Percentiles rank a stretch among this genome's conserved stretches.
phyloP scores from a whole-genome alignment of 192 early-diverging fungal genomes.

The Coemansia reversa region DNA sequence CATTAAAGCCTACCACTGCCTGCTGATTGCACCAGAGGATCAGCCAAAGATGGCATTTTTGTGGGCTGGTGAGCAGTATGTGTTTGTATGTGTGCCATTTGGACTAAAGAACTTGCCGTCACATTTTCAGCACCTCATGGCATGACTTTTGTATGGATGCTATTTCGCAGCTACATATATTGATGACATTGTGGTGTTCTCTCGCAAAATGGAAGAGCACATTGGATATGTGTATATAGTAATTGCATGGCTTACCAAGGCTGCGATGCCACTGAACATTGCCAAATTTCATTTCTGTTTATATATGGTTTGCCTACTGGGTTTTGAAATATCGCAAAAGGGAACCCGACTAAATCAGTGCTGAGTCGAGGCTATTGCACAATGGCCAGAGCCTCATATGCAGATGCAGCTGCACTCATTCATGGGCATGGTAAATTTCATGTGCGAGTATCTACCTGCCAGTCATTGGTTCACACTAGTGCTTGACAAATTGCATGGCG shows the following conservation, averaged over 20 bases:
- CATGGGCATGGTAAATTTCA: no score
- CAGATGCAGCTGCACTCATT: no score
- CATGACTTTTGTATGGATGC: no score
- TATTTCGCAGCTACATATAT: background rate
- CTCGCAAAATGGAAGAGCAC: background rate
- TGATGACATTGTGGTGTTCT: conserved; percentile 5
- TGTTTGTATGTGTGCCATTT: conserved; percentile 16
- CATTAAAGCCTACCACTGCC: background rate
- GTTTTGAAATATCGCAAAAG: no score
- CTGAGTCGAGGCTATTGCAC: no score
- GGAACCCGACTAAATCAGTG: no score
- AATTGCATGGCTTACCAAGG: background rate
- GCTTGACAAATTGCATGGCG: no score
- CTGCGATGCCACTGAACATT: background rate
- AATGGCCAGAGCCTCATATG: no score
- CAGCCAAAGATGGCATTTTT: background rate
- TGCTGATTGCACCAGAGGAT: background rate
- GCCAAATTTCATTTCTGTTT: no score
- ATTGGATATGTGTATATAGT: background rate
- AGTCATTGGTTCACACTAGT: no score
- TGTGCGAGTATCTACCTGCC: no score
- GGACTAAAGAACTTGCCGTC: conserved; percentile 12
- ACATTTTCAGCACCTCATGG: conserved; percentile 2
- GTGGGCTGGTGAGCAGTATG: conserved; percentile 6
- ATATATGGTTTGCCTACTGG: no score